A percentile compares a stretch with the other conserved stretches of the same genome.
phyloP scores from a whole-genome alignment of 352 stramenopile species.

The Phytophthora cryptogea region DNA sequence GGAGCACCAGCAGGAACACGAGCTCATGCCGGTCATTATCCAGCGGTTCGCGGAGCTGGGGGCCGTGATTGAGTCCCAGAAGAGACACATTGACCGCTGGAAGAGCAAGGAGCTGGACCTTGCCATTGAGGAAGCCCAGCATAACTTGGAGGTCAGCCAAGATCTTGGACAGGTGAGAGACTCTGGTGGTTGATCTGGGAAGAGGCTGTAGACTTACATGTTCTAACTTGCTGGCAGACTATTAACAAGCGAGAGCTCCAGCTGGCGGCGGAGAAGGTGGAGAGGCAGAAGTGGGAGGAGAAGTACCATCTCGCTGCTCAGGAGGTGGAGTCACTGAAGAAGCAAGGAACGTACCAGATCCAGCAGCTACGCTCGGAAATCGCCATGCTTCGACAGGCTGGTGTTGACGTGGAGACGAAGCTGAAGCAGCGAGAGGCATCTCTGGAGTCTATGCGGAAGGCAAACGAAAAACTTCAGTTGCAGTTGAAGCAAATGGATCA shows the following conservation, averaged over 20 bases:
- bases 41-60: conserved; percentile 76
- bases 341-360: conserved; percentile 58
- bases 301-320: conserved; percentile 66
- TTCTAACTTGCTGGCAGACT: conserved; percentile 24
- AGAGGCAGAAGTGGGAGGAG: conserved; percentile 82
- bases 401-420: conserved; percentile 52
- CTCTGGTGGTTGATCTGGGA: not conserved
- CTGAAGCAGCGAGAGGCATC: conserved; percentile 48
- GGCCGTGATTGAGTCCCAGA: conserved; percentile 84
- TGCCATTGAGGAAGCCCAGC: conserved; percentile 70
- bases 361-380: conserved; percentile 56
- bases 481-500: conserved; percentile 55
- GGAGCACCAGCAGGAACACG: conserved; percentile 71
- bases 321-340: conserved; percentile 56
- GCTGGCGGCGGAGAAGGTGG: conserved; percentile 50
- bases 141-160: conserved; percentile 65
- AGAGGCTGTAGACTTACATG: not conserved
- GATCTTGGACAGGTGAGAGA: conserved; percentile 51
- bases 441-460: conserved; percentile 41
- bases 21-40: conserved; percentile 81
- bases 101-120: conserved; percentile 85
- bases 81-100: conserved; percentile 84
- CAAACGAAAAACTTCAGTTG: conserved; percentile 44
- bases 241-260: conserved; percentile 71
- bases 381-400: conserved; percentile 48